Base-by-base conservation (phyloP, 2,329 filamentous ascomycete species). In the Penicillium digitatum region DNA sequence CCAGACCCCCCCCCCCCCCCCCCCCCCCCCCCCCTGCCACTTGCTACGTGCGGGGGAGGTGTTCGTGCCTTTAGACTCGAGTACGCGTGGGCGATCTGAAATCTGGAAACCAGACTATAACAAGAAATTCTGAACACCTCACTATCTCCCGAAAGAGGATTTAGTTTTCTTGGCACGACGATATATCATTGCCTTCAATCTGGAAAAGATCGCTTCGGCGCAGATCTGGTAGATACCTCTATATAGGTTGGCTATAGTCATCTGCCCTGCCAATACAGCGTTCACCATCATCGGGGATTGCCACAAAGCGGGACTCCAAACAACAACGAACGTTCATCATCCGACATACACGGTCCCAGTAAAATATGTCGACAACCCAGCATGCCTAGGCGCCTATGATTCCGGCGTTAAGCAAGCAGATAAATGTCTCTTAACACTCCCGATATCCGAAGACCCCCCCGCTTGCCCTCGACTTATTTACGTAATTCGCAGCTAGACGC, bases 221-320 rank as follows among this genome's bases (percentile, higher is more conserved):
- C 9, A 44, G 9, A n/a, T n/a, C n/a, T n/a, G n/a, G n/a, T n/a
- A n/a, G n/a, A n/a, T n/a, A n/a, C n/a, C n/a, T n/a, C n/a, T n/a
- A n/a, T n/a, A n/a, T n/a, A n/a, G n/a, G 61, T 71, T 69, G 9
- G 78, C 72, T 3, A 60, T 79, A 5, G 70, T 80, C 0, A 66
- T 80, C 12, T 78, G 78, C 34, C 74, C 74, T 20, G 78, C 74
- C 48, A 80, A 80, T 57, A 78, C 77, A 0, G 69, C 63, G 0
- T 78, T 80, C 61, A 78, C 80, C 52, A 72, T 80, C 9, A 73
- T 77, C 1, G 72, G 78, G 58, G 76, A 79, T 62, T 78, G 77
- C 66, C 70, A 72, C 48, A 65, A 72, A 31, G 72, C 73, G 3
- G 72, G 72, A 3, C 63, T 75, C n/a, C 63, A 73, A 24, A 67